Base-by-base conservation (phyloP, 768 basidiomycete genomes). In the Tylopilus cervinicoccineus region DNA sequence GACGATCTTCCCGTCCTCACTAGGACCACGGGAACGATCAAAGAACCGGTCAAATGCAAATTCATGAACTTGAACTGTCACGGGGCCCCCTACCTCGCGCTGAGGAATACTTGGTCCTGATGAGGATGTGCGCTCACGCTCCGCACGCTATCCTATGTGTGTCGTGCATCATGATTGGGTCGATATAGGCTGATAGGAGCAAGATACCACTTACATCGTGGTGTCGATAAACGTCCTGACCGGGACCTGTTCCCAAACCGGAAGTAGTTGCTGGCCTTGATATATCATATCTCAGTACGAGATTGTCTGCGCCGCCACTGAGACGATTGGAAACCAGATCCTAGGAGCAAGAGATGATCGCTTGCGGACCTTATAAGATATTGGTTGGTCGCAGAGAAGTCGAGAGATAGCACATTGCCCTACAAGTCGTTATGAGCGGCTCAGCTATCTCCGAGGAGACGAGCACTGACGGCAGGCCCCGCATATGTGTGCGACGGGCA, bases 331-430 rank as follows among this genome's bases (percentile, higher is more conserved):
- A 31, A 45, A 39, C 44, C 5, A 6, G 45, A 45, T 47, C 48
- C 33, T 51, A 48, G 33, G 42, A 34, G 45, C 43, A 28, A 4
- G 54, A 60, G 48, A 54, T 17, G 43, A 26, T 54, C 56, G 40
- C 20, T 38, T 26, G 71, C 85, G 62, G 51, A 88, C 87, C 81
- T 80, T 60, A 78, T 79, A 34, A 89, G 61, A 58, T 75, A 81
- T 43, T 74, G 75, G 57, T 84, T 85, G 19, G 74, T 73, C 0
- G 82, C 75, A 6, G 87, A 88, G 68, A 90, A 88, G 39, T 77
- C 77, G 26, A 90, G 69, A 16, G 78, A 75, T 62, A 91, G 81
- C 29, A 89, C 76, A 55, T 88, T 88, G 34, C 74, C 75, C 88
- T 90, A 53, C 10, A 43, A 33, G 45, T 48, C 36, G 53, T 51